Evolutionary conservation across 176 grass and related monocot species (phyloP).

Genomic region (Zoysia pacifica): DNA sequence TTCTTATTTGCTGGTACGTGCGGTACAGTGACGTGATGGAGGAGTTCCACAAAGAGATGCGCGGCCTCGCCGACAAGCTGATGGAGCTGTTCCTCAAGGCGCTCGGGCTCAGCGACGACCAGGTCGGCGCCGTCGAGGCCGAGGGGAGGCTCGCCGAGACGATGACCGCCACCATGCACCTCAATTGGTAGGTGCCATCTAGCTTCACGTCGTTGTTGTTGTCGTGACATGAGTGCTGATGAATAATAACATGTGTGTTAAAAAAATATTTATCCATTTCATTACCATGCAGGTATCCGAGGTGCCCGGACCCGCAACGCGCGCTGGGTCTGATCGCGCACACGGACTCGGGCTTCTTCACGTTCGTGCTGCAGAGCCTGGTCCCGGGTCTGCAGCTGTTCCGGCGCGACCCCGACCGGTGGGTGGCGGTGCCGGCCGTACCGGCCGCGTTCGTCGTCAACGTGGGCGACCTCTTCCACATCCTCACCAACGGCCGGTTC

Average conservation of each 20-base stretch:
- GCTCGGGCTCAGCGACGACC: slow-evolving; percentile 64
- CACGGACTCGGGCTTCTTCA: slow-evolving; percentile 96
- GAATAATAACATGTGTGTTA: not conserved
- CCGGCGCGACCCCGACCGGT: slow-evolving; percentile 48
- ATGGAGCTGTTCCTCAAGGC: slow-evolving; percentile 62
- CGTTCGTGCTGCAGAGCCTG: slow-evolving; percentile 83
- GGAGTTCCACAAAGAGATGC: slow-evolving; percentile 80
- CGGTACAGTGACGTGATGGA: slow-evolving; percentile 83
- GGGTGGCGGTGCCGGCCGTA: slow-evolving; percentile 73
- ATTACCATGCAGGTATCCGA: slow-evolving; percentile 57
- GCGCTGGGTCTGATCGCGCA: slow-evolving; percentile 87
- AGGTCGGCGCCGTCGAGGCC: slow-evolving; percentile 41
- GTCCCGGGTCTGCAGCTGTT: slow-evolving; percentile 88
- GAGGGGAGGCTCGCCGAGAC: slow-evolving; percentile 43
- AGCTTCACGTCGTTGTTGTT: no score
- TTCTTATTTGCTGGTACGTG: not conserved
- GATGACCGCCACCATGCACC: slow-evolving; percentile 59
- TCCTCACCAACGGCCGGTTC: slow-evolving; percentile 87
- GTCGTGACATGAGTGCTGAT: not conserved
- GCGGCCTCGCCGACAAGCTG: slow-evolving; percentile 53
- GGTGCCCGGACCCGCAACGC: slow-evolving; percentile 83
- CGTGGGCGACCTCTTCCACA: slow-evolving; percentile 89
- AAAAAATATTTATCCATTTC: no score
- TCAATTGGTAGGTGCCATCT: slow-evolving; percentile 48
- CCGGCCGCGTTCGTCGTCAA: slow-evolving; percentile 72